These are phyloP conservation scores for Persicaria tinctoria DNA, from an alignment of 148 eudicot species.

Conservation along the genomic window DNA sequence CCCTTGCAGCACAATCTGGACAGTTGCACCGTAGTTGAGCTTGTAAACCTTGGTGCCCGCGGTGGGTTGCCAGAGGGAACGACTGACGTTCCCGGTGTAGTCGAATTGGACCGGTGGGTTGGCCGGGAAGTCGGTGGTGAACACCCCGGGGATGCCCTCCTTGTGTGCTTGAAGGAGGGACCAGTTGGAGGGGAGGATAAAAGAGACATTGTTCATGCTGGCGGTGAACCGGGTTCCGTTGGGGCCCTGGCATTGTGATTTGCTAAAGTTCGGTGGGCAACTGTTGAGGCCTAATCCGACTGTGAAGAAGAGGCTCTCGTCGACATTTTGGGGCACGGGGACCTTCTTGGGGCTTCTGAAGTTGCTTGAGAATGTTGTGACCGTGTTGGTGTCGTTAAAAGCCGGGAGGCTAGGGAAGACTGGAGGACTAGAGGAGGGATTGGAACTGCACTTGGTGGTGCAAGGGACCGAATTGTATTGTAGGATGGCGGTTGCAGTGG, in stretches of 20 bases:
- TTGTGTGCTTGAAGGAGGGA: constrained; percentile 14
- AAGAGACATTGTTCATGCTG: constrained; percentile 18
- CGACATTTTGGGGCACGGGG: neutral
- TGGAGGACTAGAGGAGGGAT: constrained; percentile 5
- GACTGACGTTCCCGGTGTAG: constrained; percentile 10
- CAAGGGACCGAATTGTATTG: neutral
- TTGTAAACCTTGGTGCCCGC: constrained; percentile 3
- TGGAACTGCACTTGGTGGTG: neutral
- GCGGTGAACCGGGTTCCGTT: constrained; percentile 15
- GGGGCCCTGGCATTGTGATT: constrained; percentile 4
- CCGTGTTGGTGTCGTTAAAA: constrained; percentile 9
- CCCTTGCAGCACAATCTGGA: constrained; percentile 14
- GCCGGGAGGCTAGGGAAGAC: constrained; percentile 7
- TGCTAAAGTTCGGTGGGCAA: constrained; percentile 1
- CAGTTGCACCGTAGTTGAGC: constrained; percentile 1
- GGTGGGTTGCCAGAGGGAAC: constrained; percentile 6
- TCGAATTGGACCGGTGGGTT: constrained; percentile 14
- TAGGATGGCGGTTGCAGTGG: constrained; percentile 17
- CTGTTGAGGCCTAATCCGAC: constrained; percentile 12
- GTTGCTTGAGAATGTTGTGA: neutral
- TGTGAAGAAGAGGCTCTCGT: constrained; percentile 6
- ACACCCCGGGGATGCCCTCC: neutral
- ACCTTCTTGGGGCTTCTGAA: neutral
- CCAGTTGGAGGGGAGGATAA: constrained; percentile 12
- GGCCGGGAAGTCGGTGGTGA: constrained; percentile 4